Conservation (phyloP, 768 basidiomycete species). For the Leucocoprinus birnbaumii region DNA sequence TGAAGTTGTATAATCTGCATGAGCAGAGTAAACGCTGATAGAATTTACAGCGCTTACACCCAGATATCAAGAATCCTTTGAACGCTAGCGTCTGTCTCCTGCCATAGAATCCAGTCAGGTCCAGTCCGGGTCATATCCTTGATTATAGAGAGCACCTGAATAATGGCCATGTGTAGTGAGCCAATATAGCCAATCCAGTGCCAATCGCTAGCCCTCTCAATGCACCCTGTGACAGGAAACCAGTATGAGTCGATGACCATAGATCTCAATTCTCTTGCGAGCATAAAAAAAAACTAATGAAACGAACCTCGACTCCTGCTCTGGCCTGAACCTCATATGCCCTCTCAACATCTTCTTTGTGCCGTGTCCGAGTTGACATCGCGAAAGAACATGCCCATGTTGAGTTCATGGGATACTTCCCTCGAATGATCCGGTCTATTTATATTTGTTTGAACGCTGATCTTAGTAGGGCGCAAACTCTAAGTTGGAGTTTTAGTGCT, state of each 20-base stretch:
- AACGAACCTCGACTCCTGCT: constrained; percentile 54
- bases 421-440: no score
- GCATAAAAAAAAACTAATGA: not conserved
- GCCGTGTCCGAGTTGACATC: constrained; percentile 38
- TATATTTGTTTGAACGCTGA: no score
- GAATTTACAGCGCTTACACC: constrained; percentile 45
- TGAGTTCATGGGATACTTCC: no score
- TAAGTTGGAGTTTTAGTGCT: no score
- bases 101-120: not conserved
- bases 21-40: constrained; percentile 13
- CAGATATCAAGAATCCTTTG: constrained; percentile 76
- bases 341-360: constrained; percentile 51
- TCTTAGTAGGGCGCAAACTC: no score
- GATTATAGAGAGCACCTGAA: constrained; percentile 65
- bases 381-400: constrained; percentile 1
- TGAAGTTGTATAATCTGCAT: not conserved
- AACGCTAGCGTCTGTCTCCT: constrained; percentile 81
- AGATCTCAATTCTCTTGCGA: not conserved
- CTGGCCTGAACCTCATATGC: constrained; percentile 59
- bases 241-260: not conserved
- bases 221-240: constrained; percentile 43
- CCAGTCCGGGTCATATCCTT: not conserved
- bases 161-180: constrained; percentile 67
- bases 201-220: constrained; percentile 50
- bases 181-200: constrained; percentile 56